Evolutionary conservation across 2,329 filamentous ascomycete genomes (phyloP).

Genomic region (Arthrobotrys conoides): DNA sequence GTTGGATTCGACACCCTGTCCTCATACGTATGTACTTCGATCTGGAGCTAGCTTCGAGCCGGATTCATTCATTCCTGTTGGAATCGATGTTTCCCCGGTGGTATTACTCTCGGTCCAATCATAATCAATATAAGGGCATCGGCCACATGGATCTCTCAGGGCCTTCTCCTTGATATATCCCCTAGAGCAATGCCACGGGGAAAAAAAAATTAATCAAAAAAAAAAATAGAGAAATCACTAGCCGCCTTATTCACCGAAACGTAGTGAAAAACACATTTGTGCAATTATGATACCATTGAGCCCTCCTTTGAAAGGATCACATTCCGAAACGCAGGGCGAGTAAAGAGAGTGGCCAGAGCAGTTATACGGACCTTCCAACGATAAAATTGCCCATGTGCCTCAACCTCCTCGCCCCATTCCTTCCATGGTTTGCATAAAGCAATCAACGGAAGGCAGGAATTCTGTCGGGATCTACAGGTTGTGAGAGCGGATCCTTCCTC

Average conservation of each 20-base stretch:
- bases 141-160: no score
- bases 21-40: background rate
- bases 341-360: background rate
- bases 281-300: slow-evolving; percentile 36
- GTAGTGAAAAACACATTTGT: slow-evolving; percentile 21
- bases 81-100: background rate
- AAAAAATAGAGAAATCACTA: background rate
- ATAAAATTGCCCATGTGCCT: slow-evolving; percentile 16
- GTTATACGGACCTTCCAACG: slow-evolving; percentile 1
- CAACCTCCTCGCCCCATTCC: slow-evolving; percentile 11
- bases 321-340: slow-evolving; percentile 5
- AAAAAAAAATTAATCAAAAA: background rate
- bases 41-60: background rate
- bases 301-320: slow-evolving; percentile 21
- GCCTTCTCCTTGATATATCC: background rate
- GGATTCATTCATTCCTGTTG: slow-evolving; percentile 13
- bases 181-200: background rate
- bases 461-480: slow-evolving; percentile 17
- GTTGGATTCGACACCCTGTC: slow-evolving; percentile 10
- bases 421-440: slow-evolving; percentile 20
- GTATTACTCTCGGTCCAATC: background rate
- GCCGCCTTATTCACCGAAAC: background rate
- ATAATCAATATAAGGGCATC: background rate
- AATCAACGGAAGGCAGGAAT: slow-evolving; percentile 23
- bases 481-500: background rate